Evolutionary conservation across 441 rosid genomes (phyloP), one percentile per base, ranked within the genome.

Genomic region (Pelargonium cotyledonis): DNA sequence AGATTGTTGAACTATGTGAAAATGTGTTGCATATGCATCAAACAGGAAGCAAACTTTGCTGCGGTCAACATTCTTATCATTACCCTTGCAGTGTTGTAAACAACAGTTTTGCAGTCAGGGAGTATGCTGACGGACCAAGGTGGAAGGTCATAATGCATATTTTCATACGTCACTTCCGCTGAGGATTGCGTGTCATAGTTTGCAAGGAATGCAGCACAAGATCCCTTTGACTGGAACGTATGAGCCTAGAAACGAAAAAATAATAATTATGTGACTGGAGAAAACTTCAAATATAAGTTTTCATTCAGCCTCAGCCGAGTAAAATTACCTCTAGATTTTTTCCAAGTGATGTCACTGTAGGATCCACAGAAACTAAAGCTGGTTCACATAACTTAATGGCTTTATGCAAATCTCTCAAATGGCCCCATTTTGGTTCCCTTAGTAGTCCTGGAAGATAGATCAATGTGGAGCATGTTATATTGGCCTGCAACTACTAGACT

Each of bases 61-160:
- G 29, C 19, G 19, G 12, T 4, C 62, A 18, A 18, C 19, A 15
- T 57, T 57, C 1, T 19, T 8, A 18, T 57, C 64, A 5, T 38
- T 83, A 90, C 99, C 95, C 90, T 92, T 51, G 98, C 99, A n/a
- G 99, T 92, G 70, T 92, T 95, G 68, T 90, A 95, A 68, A 92
- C 97, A 3, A 84, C 97, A 72, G 89, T 95, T 74, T 92, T 83
- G 81, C 99, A 95, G 74, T 95, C 99, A 5, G 99, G 98, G 70
- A 95, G 97, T 70, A 95, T 85, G 73, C 98, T 95, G 80, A 95
- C 82, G 55, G 99, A 95, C 97, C 99, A 90, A 68, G 99, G 98
- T 66, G 98, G 99, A 68, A 95, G 80, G 80, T 90, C 90, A 61
- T 92, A 95, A 70, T 91, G 97, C 89, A 89, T 88, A 76, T 90